Conservation (phyloP, 768 basidiomycete species). For the Mycena vitilis region DNA sequence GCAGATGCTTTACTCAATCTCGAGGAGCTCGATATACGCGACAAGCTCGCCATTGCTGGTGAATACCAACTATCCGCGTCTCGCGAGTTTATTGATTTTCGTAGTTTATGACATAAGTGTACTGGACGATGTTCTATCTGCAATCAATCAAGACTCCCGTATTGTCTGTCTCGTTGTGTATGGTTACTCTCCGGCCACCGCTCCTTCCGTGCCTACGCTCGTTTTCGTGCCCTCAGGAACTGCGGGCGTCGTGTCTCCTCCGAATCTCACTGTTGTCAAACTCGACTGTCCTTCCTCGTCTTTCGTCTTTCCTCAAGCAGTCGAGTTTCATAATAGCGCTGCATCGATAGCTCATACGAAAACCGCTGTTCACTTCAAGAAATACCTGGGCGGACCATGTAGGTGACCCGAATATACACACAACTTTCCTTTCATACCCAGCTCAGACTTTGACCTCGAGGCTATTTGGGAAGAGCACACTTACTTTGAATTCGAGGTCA, state of each 20-base stretch:
- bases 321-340: slow-evolving; percentile 53
- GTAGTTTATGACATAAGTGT: slow-evolving; percentile 50
- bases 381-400: slow-evolving; percentile 58
- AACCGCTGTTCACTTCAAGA: slow-evolving; percentile 58
- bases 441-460: slow-evolving; percentile 60
- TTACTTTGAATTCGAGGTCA: slow-evolving; percentile 62
- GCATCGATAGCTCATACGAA: slow-evolving; percentile 60
- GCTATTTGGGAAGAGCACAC: slow-evolving; percentile 73
- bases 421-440: neutral
- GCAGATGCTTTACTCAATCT: slow-evolving; percentile 50
- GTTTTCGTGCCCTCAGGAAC: slow-evolving; percentile 48
- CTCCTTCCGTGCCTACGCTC: slow-evolving; percentile 48
- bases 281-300: slow-evolving; percentile 49
- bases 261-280: slow-evolving; percentile 43
- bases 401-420: neutral
- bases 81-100: neutral
- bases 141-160: slow-evolving; percentile 44
- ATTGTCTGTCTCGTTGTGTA: slow-evolving; percentile 54
- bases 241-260: slow-evolving; percentile 36
- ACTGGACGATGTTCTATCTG: slow-evolving; percentile 43
- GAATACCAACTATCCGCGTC: slow-evolving; percentile 18
- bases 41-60: slow-evolving; percentile 61
- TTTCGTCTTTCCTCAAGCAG: slow-evolving; percentile 57
- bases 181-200: slow-evolving; percentile 41
- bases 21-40: slow-evolving; percentile 52